Evolutionary conservation across 1,284 basidiomycete genomes (phyloP).

Genomic region (Crucibulum cyathiforme): DNA sequence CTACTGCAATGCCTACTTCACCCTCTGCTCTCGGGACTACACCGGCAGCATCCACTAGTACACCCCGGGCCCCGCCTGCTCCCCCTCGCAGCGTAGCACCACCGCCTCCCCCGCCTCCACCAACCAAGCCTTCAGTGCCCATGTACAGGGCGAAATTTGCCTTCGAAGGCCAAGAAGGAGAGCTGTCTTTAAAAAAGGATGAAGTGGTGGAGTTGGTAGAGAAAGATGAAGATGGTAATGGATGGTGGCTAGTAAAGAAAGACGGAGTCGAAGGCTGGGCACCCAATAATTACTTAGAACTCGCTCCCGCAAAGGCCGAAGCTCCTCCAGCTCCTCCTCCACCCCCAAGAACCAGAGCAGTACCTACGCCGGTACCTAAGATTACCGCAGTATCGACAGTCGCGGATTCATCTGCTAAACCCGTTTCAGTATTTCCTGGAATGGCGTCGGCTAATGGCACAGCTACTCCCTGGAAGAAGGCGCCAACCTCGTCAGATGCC

Average conservation of each 20-base stretch:
- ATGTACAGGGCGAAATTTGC: constrained; percentile 88
- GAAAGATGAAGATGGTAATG: constrained; percentile 93
- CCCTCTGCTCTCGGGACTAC: constrained; percentile 38
- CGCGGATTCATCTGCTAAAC: constrained; percentile 67
- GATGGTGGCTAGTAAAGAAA: constrained; percentile 98
- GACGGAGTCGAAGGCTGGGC: constrained; percentile 90
- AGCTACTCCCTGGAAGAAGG: constrained; percentile 76
- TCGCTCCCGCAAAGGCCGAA: constrained; percentile 68
- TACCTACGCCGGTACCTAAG: constrained; percentile 36
- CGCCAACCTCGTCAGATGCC: constrained; percentile 40
- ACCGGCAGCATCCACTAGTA: constrained; percentile 37
- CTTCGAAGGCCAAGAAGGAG: constrained; percentile 91
- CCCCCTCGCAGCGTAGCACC: constrained; percentile 38
- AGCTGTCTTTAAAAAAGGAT: constrained; percentile 90
- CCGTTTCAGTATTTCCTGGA: constrained; percentile 76
- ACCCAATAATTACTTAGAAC: constrained; percentile 92
- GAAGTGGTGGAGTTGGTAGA: constrained; percentile 92
- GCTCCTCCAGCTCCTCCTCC: constrained; percentile 71
- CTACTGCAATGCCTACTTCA: constrained; percentile 48
- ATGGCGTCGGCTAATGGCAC: constrained; percentile 70
- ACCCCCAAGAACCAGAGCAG: constrained; percentile 61
- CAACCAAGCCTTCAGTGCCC: constrained; percentile 72
- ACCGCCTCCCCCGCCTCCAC: constrained; percentile 64
- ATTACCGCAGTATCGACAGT: constrained; percentile 50
- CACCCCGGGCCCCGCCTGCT: constrained; percentile 36